phyloP scores from a whole-genome alignment of 2,329 filamentous ascomycete species.

The Dothideomycetidae sp. region DNA sequence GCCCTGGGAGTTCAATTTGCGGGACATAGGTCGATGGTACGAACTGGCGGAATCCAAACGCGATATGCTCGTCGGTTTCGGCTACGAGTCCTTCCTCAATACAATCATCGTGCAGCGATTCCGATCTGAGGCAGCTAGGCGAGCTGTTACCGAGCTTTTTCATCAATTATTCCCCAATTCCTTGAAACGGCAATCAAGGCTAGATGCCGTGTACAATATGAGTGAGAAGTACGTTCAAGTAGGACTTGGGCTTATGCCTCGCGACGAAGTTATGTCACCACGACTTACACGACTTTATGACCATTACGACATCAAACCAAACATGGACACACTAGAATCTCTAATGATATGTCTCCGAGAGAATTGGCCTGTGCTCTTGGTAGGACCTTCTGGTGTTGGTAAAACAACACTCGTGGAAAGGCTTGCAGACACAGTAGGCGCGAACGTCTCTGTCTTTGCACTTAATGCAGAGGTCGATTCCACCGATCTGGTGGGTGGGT shows the following conservation, averaged over 20 bases:
- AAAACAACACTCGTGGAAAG: conserved; percentile 72
- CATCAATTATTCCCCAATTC: conserved; percentile 43
- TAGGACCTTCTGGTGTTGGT: conserved; percentile 70
- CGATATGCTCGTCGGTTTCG: conserved; percentile 45
- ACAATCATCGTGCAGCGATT: conserved; percentile 82
- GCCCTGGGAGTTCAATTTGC: conserved; percentile 92
- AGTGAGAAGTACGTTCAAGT: conserved; percentile 57
- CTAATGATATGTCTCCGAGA: conserved; percentile 76
- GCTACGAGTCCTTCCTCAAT: conserved; percentile 59
- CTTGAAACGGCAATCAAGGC: conserved; percentile 14
- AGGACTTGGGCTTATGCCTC: conserved; percentile 55
- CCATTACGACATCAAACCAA: conserved; percentile 17
- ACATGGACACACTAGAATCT: conserved; percentile 66
- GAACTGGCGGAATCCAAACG: conserved; percentile 50
- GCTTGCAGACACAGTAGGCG: conserved; percentile 65
- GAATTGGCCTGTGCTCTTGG: conserved; percentile 77
- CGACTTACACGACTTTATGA: conserved; percentile 15
- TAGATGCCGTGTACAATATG: conserved; percentile 57
- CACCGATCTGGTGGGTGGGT: conserved; percentile 93
- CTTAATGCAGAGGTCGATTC: conserved; percentile 93
- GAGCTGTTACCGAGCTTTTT: conserved; percentile 52
- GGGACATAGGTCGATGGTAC: conserved; percentile 81
- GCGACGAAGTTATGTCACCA: conserved; percentile 31
- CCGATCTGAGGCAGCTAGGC: conserved; percentile 54
- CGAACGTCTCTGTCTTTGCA: conserved; percentile 64